phyloP scores from a whole-genome alignment of 2,329 filamentous ascomycete species.

The Pseudocercospora musae region DNA sequence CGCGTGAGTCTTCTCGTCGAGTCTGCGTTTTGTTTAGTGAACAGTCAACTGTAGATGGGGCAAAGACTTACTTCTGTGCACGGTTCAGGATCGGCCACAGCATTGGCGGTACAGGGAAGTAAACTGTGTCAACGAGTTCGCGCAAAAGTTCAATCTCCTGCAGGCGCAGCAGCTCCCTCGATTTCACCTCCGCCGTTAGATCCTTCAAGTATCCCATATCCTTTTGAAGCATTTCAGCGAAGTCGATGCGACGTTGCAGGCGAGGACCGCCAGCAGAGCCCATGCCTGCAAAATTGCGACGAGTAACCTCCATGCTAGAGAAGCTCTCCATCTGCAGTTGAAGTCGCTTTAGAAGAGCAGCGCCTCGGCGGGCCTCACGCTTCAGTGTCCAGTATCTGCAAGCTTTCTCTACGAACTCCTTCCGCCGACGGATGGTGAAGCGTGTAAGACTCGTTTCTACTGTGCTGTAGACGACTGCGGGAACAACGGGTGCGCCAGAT shows the following conservation, averaged over 20 bases:
- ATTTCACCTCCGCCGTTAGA: slow-evolving; percentile 67
- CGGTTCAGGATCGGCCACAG: slow-evolving; percentile 76
- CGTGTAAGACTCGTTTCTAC: slow-evolving; percentile 79
- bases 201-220: slow-evolving; percentile 75
- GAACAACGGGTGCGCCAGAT: slow-evolving; percentile 91
- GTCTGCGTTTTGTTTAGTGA: slow-evolving; percentile 49
- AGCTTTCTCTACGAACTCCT: slow-evolving; percentile 87
- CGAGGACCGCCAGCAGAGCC: slow-evolving; percentile 76
- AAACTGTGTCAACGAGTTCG: slow-evolving; percentile 80
- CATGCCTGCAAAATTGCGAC: slow-evolving; percentile 94
- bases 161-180: slow-evolving; percentile 74
- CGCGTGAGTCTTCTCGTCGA: slow-evolving; percentile 55
- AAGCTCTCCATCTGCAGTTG: slow-evolving; percentile 96
- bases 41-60: not conserved
- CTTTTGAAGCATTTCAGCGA: slow-evolving; percentile 69
- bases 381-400: slow-evolving; percentile 99
- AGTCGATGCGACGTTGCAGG: slow-evolving; percentile 79
- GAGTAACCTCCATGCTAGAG: slow-evolving; percentile 93
- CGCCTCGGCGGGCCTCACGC: slow-evolving; percentile 84
- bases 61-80: slow-evolving; percentile 71
- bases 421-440: slow-evolving; percentile 80
- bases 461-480: slow-evolving; percentile 78
- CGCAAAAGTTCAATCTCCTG: slow-evolving; percentile 72
- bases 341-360: slow-evolving; percentile 84
- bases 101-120: slow-evolving; percentile 80